Evolutionary conservation across 176 grass and related monocot genomes (phyloP).

Genomic region (Carex cristatella): DNA sequence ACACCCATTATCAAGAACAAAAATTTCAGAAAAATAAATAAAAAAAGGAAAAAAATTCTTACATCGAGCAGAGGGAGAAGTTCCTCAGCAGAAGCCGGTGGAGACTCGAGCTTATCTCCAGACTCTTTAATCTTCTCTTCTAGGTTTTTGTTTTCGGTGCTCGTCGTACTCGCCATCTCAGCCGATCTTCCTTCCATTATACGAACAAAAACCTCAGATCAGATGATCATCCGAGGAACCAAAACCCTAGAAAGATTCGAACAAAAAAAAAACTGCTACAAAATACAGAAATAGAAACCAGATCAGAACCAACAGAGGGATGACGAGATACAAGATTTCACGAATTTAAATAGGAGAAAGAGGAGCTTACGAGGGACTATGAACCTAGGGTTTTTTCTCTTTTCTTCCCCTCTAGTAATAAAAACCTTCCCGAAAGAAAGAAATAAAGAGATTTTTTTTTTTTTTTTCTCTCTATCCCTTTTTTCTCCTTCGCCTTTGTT

Average conservation of each 20-base stretch:
- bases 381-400: conserved; percentile 6
- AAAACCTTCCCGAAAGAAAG: neutral
- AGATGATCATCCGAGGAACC: conserved; percentile 1
- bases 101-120: conserved; percentile 12
- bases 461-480: neutral
- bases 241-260: conserved; percentile 16
- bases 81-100: conserved; percentile 6
- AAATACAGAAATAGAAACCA: neutral
- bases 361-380: neutral
- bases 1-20: neutral
- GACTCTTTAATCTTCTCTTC: conserved; percentile 12
- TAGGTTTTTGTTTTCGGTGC: conserved; percentile 10
- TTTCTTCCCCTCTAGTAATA: neutral
- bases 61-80: conserved; percentile 31
- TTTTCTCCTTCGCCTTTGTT: neutral
- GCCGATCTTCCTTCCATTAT: neutral
- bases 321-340: neutral
- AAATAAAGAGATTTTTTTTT: neutral
- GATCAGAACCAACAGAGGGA: neutral
- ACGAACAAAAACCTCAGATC: neutral
- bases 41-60: neutral
- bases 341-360: neutral
- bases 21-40: neutral
- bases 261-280: neutral
- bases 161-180: neutral